Base-by-base conservation (phyloP, 2,329 filamentous ascomycete species). In the Pyrenophora seminiperda region DNA sequence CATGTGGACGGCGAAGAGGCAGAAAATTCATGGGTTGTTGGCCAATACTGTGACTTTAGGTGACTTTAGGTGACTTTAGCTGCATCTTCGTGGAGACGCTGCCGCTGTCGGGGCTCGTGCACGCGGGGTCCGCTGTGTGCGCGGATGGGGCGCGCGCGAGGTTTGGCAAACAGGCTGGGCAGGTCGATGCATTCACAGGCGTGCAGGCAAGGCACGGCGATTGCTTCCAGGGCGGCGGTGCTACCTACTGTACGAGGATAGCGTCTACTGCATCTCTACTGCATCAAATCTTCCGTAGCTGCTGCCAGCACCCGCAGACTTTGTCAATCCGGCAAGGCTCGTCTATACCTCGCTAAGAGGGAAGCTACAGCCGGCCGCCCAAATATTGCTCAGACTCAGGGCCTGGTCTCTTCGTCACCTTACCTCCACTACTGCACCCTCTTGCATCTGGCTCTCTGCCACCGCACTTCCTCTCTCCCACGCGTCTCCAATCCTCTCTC, bases 271-370 rank as follows among this genome's bases (percentile, higher is more conserved):
- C 53, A 24, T 32, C 31, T 32, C 41, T 22, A 47, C 41, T 56
- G 53, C 53, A 24, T 32, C 31, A 30, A 43, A 38, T 40, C 36
- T 30, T 40, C 44, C 30, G 50, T 43, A 37, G 53, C 54, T 50
- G 42, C 45, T 54, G 34, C 40, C 46, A 31, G 39, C 30, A 37
- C 30, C 41, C 53, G 57, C 61, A 56, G 58, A 58, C 57, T 53
- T 37, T 51, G 27, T 58, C 41, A 55, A 62, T 61, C 48, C 60
- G 61, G 61, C 60, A 66, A 66, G 63, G 61, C 57, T 57, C 55
- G 60, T 54, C 58, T 36, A 56, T 36, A 56, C 49, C 64, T 69
- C 67, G 67, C 67, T 70, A 70, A 68, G 59, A 47, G 24, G 24
- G 39, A 47, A 61, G 54, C 53, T 60, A 58, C 56, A 55, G 56